Evolutionary conservation across 1,139 yeast genomes (phyloP).

Genomic region (Pneumocystis oryctolagi): DNA sequence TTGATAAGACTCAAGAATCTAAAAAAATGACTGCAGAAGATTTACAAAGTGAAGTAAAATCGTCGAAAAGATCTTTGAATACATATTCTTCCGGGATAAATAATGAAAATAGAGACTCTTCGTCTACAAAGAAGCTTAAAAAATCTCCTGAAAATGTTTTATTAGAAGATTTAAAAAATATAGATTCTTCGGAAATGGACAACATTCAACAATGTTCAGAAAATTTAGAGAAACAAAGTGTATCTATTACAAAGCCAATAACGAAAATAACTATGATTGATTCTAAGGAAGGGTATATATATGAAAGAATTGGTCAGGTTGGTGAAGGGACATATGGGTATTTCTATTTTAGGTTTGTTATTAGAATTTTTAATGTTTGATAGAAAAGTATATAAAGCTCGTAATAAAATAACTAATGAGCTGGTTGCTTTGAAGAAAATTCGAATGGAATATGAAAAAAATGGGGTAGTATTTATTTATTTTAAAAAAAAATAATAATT

Average conservation of each 20-base stretch:
- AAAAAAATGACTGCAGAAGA: background rate
- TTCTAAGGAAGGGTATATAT: slow-evolving; percentile 20
- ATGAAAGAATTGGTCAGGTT: slow-evolving; percentile 37
- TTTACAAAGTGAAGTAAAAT: background rate
- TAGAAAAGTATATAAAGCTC: slow-evolving; percentile 55
- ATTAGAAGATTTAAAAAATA: background rate
- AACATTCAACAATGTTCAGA: background rate
- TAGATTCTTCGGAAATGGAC: background rate
- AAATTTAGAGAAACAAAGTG: background rate
- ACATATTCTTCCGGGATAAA: background rate
- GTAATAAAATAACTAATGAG: slow-evolving; percentile 49
- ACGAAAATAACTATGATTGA: background rate
- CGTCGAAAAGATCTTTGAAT: background rate
- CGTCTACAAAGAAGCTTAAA: background rate
- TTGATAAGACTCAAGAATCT: background rate
- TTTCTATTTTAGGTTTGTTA: background rate
- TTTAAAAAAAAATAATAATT: background rate
- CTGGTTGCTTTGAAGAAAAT: slow-evolving; percentile 72
- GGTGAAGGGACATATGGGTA: slow-evolving; percentile 74
- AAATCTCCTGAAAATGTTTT: background rate
- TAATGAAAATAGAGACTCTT: background rate
- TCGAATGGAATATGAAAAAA: slow-evolving; percentile 73
- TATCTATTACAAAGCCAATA: background rate
- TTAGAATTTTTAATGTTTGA: background rate
- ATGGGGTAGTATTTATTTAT: slow-evolving; percentile 33